Conservation (phyloP, 768 basidiomycete species). For the Fomitopsis pulvina region DNA sequence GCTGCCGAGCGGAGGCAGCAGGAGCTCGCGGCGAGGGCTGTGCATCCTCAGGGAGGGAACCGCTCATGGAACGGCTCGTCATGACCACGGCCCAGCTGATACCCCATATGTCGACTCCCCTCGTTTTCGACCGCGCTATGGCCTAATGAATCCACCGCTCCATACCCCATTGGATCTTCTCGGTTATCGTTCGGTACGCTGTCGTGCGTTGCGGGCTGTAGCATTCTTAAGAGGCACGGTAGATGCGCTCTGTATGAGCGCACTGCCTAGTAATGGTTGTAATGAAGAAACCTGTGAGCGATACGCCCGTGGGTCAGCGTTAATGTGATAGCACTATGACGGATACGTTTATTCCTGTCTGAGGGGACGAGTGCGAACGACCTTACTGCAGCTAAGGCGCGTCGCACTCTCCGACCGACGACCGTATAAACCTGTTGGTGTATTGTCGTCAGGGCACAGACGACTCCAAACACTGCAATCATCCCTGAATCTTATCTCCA, state of each 20-base stretch:
- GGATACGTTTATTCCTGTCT: too few relatives aligned
- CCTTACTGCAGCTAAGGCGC: too few relatives aligned
- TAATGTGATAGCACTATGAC: too few relatives aligned
- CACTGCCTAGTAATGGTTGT: background rate
- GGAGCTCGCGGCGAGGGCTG: constrained; percentile 36
- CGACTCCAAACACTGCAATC: background rate
- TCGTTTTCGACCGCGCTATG: background rate
- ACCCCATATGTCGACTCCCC: background rate
- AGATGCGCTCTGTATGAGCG: background rate
- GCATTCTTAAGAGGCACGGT: too few relatives aligned
- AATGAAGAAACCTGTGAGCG: too few relatives aligned
- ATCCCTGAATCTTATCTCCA: constrained; percentile 8
- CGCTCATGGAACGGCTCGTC: background rate
- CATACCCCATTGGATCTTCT: background rate
- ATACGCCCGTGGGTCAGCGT: too few relatives aligned
- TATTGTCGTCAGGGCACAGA: background rate
- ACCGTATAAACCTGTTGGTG: background rate
- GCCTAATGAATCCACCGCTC: background rate
- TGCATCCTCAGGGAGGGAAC: constrained; percentile 13
- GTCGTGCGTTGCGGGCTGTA: background rate
- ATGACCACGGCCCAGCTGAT: background rate
- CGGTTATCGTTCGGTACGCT: background rate
- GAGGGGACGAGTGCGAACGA: too few relatives aligned
- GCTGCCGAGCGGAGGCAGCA: constrained; percentile 60
- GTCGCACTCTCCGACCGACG: too few relatives aligned